Conservation (phyloP, 257 asterid genomes). For the Anisodus tanguticus region DNA sequence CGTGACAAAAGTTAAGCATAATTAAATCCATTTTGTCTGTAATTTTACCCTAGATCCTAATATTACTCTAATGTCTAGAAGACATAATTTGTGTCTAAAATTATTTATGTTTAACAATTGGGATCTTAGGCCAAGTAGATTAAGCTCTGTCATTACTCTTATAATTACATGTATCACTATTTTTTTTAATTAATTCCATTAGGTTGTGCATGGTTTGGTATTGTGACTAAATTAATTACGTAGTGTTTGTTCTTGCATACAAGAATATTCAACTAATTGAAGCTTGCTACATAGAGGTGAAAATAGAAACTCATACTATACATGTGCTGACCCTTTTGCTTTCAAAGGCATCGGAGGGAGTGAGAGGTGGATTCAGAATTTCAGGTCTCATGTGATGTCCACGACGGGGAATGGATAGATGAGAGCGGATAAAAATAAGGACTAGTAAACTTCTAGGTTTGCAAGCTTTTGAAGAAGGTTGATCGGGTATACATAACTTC, state of each 20-base stretch:
- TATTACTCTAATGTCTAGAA: not conserved
- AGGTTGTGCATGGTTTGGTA: not conserved
- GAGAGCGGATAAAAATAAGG: too few relatives aligned
- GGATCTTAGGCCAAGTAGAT: conserved; percentile 16
- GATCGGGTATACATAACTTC: too few relatives aligned
- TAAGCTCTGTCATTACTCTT: not conserved
- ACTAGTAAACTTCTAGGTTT: too few relatives aligned
- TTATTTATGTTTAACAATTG: not conserved
- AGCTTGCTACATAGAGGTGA: too few relatives aligned
- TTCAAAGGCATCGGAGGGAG: too few relatives aligned
- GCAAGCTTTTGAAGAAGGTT: too few relatives aligned
- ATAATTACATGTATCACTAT: not conserved
- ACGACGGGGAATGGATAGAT: too few relatives aligned
- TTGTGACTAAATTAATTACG: not conserved
- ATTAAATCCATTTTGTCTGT: not conserved
- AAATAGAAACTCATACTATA: not conserved
- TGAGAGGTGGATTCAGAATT: too few relatives aligned
- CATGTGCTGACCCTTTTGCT: too few relatives aligned
- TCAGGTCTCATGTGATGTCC: too few relatives aligned
- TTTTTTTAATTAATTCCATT: not conserved
- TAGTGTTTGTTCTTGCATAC: not conserved
- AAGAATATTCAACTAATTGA: not conserved
- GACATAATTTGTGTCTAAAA: conserved; percentile 14
- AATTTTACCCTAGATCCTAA: not conserved
- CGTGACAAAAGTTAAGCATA: not conserved